Conservation (phyloP, 2,329 filamentous ascomycete genomes). For the Talaromyces sp. region DNA sequence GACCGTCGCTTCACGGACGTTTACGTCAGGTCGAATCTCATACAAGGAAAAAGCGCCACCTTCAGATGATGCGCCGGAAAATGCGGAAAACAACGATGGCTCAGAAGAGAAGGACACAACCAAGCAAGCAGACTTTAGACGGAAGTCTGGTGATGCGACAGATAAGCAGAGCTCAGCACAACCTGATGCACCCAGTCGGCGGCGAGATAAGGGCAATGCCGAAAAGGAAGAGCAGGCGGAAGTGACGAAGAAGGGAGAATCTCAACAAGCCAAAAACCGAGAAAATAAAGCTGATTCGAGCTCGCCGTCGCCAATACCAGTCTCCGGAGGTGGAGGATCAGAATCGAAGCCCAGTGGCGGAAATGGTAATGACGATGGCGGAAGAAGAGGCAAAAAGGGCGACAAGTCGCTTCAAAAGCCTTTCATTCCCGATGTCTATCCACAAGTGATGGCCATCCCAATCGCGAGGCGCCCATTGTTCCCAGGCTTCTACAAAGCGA, state of each 20-base stretch:
- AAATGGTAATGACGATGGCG: slow-evolving; percentile 56
- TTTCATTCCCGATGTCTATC: slow-evolving; percentile 88
- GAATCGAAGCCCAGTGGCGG: slow-evolving; percentile 53
- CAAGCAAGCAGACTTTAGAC: slow-evolving; percentile 39
- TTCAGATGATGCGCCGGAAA: slow-evolving; percentile 34
- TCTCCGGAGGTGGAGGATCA: slow-evolving; percentile 28
- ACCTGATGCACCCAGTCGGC: slow-evolving; percentile 30
- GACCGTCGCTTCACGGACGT: slow-evolving; percentile 35
- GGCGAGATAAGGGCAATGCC: slow-evolving; percentile 38
- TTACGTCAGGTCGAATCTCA: slow-evolving; percentile 46
- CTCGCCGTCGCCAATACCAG: slow-evolving; percentile 43
- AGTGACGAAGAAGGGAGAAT: slow-evolving; percentile 41
- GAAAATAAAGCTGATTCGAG: slow-evolving; percentile 51
- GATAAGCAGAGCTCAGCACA: slow-evolving; percentile 31
- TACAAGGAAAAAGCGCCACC: slow-evolving; percentile 57
- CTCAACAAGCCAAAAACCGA: slow-evolving; percentile 29
- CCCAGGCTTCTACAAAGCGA: slow-evolving; percentile 97
- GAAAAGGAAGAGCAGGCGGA: slow-evolving; percentile 34
- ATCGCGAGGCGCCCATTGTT: slow-evolving; percentile 92
- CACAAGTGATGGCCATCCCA: slow-evolving; percentile 94
- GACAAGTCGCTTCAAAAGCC: slow-evolving; percentile 82
- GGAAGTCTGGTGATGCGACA: slow-evolving; percentile 39
- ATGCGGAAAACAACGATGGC: slow-evolving; percentile 45
- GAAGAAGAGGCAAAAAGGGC: slow-evolving; percentile 66
- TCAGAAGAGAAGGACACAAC: slow-evolving; percentile 42